These are phyloP conservation scores for Amaranthus tricolor DNA, from an alignment of 179 eudicot species.

Conservation along the genomic window DNA sequence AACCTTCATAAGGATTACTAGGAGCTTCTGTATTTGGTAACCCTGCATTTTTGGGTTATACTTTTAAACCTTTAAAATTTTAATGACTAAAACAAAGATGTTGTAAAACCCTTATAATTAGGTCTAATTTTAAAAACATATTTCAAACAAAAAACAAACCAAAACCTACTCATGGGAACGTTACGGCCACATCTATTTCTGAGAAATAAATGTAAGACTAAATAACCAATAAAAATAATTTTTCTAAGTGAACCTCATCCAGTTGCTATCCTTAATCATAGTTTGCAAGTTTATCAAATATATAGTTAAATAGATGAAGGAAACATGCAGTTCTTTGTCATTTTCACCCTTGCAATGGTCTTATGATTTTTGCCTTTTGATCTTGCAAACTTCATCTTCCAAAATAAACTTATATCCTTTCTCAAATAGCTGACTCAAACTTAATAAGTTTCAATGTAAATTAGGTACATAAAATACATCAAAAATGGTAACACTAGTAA, in stretches of 20 bases:
- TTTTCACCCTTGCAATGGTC: neutral
- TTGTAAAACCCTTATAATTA: too few relatives aligned
- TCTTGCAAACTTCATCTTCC: neutral
- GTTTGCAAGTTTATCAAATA: too few relatives aligned
- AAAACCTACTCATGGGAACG: too few relatives aligned
- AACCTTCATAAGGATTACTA: neutral
- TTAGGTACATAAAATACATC: neutral
- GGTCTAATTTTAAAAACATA: too few relatives aligned
- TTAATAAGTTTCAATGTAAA: constrained; percentile 1
- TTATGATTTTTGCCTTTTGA: neutral
- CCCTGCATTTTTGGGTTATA: neutral
- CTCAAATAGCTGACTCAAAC: neutral
- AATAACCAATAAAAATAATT: too few relatives aligned
- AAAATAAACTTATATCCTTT: neutral
- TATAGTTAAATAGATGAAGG: neutral
- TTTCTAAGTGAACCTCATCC: too few relatives aligned
- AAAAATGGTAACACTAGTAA: neutral
- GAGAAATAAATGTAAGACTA: too few relatives aligned
- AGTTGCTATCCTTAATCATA: neutral
- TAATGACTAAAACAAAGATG: neutral
- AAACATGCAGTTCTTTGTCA: constrained; percentile 1
- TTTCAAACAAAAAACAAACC: too few relatives aligned
- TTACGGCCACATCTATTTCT: too few relatives aligned
- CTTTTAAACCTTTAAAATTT: neutral
- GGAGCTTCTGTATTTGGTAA: neutral